Percentiles rank a stretch among this genome's conserved stretches.
Conservation (phyloP, 352 stramenopile genomes). For the Phytophthora ohioensis region DNA sequence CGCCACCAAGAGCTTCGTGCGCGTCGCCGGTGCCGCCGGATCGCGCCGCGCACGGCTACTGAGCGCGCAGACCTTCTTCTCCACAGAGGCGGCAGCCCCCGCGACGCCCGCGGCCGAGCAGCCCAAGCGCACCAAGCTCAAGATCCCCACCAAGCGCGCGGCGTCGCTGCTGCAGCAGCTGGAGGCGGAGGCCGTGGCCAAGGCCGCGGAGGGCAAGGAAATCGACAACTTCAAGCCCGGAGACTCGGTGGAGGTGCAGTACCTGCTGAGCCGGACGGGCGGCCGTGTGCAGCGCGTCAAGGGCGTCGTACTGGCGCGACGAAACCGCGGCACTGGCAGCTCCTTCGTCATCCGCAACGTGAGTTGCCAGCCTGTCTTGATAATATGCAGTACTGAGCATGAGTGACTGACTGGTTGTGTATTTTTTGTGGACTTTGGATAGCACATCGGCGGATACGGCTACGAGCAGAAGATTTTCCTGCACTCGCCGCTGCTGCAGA, state of each 20-base stretch:
- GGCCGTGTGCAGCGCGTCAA: constrained; percentile 80
- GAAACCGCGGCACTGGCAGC: constrained; percentile 84
- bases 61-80: constrained; percentile 50
- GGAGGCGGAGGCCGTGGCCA: constrained; percentile 72
- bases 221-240: constrained; percentile 81
- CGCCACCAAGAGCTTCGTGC: constrained; percentile 61
- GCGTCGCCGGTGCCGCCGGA: constrained; percentile 36
- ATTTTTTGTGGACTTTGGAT: constrained; percentile 16
- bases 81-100: constrained; percentile 34
- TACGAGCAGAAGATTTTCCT: constrained; percentile 92
- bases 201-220: constrained; percentile 66
- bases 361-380: constrained; percentile 29
- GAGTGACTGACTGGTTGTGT: constrained; percentile 10
- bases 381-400: neutral
- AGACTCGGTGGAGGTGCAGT: constrained; percentile 85
- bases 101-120: constrained; percentile 25
- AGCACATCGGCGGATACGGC: constrained; percentile 88
- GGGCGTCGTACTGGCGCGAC: constrained; percentile 81
- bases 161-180: constrained; percentile 75
- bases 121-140: constrained; percentile 77
- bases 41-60: constrained; percentile 44
- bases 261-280: constrained; percentile 78
- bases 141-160: constrained; percentile 81
- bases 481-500: constrained; percentile 89
- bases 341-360: constrained; percentile 90